Evolutionary conservation across 176 grass and related monocot species (phyloP).

Genomic region (Raddia distichophylla): DNA sequence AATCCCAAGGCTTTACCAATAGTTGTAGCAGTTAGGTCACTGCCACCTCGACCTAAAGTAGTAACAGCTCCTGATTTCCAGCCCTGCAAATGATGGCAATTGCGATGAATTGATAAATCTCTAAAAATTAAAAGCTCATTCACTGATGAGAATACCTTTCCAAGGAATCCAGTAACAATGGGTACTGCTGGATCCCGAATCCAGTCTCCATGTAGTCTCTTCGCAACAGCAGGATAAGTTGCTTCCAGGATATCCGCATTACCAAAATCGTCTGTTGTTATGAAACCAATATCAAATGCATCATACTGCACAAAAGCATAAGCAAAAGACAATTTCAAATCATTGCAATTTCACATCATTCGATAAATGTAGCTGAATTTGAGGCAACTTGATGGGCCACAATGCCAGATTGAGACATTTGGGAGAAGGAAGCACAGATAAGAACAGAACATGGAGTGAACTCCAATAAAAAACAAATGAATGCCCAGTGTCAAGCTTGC

Average conservation of each 20-base stretch:
- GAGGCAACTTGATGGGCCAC: not conserved
- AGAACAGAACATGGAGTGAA: slow-evolving; percentile 1
- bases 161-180: slow-evolving; percentile 92
- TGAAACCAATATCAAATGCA: slow-evolving; percentile 90
- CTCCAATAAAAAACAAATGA: not conserved
- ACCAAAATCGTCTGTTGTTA: slow-evolving; percentile 90
- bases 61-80: slow-evolving; percentile 91
- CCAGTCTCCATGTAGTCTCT: slow-evolving; percentile 87
- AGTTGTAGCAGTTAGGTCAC: slow-evolving; percentile 95
- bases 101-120: slow-evolving; percentile 14
- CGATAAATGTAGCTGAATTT: slow-evolving; percentile 9
- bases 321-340: slow-evolving; percentile 10
- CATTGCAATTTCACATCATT: not conserved
- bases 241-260: slow-evolving; percentile 95
- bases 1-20: slow-evolving; percentile 98
- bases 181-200: slow-evolving; percentile 79
- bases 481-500: not conserved
- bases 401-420: not conserved
- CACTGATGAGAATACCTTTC: slow-evolving; percentile 61
- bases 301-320: slow-evolving; percentile 73
- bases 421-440: slow-evolving; percentile 15
- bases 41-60: slow-evolving; percentile 91
- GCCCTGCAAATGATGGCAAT: slow-evolving; percentile 51
- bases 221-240: slow-evolving; percentile 91
- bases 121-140: slow-evolving; percentile 3